Evolutionary conservation across 176 grass and related monocot genomes (phyloP).

Genomic region (Oryza coarctata): DNA sequence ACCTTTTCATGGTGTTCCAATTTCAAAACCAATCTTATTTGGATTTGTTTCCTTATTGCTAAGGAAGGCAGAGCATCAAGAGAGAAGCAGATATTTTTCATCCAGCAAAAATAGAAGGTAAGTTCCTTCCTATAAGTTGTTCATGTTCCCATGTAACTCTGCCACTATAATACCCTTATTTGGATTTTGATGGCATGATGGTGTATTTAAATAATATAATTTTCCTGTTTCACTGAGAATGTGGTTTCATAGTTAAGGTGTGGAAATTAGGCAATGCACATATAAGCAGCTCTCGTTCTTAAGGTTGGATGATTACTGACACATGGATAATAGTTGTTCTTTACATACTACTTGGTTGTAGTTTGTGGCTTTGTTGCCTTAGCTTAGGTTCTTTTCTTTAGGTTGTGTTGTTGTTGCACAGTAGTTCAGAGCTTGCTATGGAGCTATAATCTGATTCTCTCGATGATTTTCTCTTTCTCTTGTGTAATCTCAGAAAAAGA

Average conservation of each 20-base stretch:
- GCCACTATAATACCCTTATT: not conserved
- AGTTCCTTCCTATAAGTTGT: not conserved
- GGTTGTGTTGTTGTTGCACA: not conserved
- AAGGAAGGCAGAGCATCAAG: constrained; percentile 39
- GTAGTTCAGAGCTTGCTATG: not conserved
- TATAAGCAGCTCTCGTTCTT: not conserved
- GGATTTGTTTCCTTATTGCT: constrained; percentile 33
- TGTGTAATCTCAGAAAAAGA: not conserved
- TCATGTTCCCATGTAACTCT: not conserved
- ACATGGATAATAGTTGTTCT: not conserved
- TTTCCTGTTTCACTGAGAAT: not conserved
- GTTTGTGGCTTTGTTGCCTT: not conserved
- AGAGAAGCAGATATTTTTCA: not conserved
- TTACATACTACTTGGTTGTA: not conserved
- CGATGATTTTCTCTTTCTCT: not conserved
- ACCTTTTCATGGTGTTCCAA: not conserved
- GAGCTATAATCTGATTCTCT: not conserved
- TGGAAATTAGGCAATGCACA: not conserved
- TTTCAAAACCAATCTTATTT: constrained; percentile 30
- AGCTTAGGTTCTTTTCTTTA: not conserved
- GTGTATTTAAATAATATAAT: not conserved
- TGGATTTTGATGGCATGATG: too few relatives aligned
- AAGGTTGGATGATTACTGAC: not conserved
- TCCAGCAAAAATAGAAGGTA: constrained; percentile 27
- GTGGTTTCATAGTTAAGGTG: not conserved